Evolutionary conservation across 495 filamentous ascomycete genomes (phyloP), one percentile per base, ranked within the genome.

Genomic region (Penicillium cosmopolitanum): DNA sequence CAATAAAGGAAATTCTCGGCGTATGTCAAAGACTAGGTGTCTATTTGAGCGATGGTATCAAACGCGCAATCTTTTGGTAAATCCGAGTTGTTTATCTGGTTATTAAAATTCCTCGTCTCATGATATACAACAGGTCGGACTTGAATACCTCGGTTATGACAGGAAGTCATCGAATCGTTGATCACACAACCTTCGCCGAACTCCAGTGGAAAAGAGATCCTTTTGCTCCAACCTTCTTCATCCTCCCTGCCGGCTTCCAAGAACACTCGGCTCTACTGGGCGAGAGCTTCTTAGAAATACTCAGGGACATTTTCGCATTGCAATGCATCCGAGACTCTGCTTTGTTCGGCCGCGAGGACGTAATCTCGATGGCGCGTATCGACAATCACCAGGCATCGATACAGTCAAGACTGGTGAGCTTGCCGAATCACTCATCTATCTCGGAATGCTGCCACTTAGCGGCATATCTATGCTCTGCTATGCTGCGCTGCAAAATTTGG

Each of bases 11-110:
- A 44, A 66, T 77, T 25, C 69, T 77, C 33, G 38, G 61, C 21
- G 25, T 70, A 18, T 72, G 71, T 53, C 63, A 55, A 53, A 59
- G 28, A 42, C 53, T 67, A 31, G 60, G 63, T 42, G 50, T 73
- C 3, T 66, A 69, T 63, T 48, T 77, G 4, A 73, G 57, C 36
- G 66, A 66, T 35, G 69, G 71, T 4, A 77, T 77, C 47, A 74
- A 77, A 50, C 71, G 74, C 47, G 74, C 74, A 47, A 72, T 77
- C 19, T 77, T 77, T 55, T 77, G 74, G 74, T 77, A 25, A 61
- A 71, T 23, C 23, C 3, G 4, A 23, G 23, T 31, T 12, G 59
- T 6, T 46, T 44, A 42, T 10, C 0, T 42, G n/a, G 5, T 12
- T 9, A 12, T 21, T 5, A 18, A 46, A n/a, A 16, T 12, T 16